Evolutionary conservation across 1,139 yeast genomes (phyloP).

Genomic region (Pichia sp.): DNA sequence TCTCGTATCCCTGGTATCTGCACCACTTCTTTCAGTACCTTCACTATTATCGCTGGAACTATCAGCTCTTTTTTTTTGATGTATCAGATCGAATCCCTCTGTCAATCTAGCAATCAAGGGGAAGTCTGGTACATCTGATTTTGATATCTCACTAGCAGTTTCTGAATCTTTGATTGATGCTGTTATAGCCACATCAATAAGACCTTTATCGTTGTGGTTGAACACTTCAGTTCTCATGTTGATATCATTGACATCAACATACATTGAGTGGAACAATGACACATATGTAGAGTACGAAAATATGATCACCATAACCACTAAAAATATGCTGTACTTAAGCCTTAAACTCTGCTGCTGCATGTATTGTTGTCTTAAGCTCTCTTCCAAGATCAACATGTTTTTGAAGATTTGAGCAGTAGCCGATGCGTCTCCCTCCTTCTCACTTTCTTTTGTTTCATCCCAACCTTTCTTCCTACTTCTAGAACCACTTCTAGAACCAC

Average conservation of each 20-base stretch:
- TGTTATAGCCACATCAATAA: not conserved
- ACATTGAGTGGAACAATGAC: constrained; percentile 15
- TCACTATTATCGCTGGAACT: no score
- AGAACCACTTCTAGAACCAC: constrained; percentile 14
- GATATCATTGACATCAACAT: not conserved
- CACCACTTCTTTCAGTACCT: not conserved
- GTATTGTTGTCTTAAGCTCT: constrained; percentile 75
- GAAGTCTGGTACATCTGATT: not conserved
- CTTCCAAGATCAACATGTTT: constrained; percentile 78
- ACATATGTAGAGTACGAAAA: constrained; percentile 24
- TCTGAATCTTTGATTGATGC: not conserved
- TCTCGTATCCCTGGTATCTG: not conserved
- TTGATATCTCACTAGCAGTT: not conserved
- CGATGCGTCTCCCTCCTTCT: constrained; percentile 22
- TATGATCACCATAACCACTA: constrained; percentile 33
- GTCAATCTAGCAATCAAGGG: not conserved
- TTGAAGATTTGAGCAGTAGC: constrained; percentile 66
- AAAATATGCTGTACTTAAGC: constrained; percentile 68
- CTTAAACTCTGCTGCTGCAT: constrained; percentile 65
- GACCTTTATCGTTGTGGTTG: not conserved
- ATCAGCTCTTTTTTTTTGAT: no score
- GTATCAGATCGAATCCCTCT: not conserved
- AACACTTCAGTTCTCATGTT: no score
- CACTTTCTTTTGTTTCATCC: not conserved
- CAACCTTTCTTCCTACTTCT: not conserved